These are phyloP conservation scores for Cyberlindnera maritima DNA, from an alignment of 805 yeast genomes.

Conservation along the genomic window DNA sequence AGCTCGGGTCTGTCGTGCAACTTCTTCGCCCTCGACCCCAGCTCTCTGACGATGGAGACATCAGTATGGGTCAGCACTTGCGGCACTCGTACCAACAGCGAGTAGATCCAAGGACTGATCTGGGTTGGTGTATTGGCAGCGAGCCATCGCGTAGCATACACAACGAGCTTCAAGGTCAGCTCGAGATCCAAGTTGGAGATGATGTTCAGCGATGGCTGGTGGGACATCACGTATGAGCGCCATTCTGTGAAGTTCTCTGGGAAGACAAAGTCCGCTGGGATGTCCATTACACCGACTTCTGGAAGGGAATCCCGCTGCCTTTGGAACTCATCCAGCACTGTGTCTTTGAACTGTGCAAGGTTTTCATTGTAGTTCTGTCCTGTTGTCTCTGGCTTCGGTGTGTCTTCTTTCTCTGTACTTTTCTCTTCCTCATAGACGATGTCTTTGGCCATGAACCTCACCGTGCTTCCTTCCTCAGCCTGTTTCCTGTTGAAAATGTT, in stretches of 20 bases:
- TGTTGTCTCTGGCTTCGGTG: neutral
- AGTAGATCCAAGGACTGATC: conserved; percentile 21
- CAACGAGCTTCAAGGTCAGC: conserved; percentile 18
- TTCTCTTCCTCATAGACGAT: conserved; percentile 3
- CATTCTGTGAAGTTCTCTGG: conserved; percentile 27
- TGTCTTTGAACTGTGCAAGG: neutral
- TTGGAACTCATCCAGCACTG: conserved; percentile 7
- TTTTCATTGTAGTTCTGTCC: neutral
- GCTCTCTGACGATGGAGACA: conserved; percentile 19
- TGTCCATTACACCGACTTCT: conserved; percentile 9
- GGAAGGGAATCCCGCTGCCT: conserved; percentile 13
- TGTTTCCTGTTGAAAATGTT: conserved; percentile 8
- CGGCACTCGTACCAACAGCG: conserved; percentile 17
- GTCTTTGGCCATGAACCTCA: conserved; percentile 7
- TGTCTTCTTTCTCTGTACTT: neutral
- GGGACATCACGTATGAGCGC: conserved; percentile 19
- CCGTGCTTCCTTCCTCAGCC: conserved; percentile 12
- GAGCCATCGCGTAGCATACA: conserved; percentile 25
- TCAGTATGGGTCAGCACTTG: conserved; percentile 19
- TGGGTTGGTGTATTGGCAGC: conserved; percentile 14
- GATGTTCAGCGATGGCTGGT: conserved; percentile 15
- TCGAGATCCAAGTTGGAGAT: conserved; percentile 23
- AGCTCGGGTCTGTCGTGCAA: conserved; percentile 9
- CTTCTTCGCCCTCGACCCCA: conserved; percentile 20
- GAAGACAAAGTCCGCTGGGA: conserved; percentile 20